Base-by-base conservation (phyloP, 78 protist species). In the Dictyostelium brefeldianum region DNA sequence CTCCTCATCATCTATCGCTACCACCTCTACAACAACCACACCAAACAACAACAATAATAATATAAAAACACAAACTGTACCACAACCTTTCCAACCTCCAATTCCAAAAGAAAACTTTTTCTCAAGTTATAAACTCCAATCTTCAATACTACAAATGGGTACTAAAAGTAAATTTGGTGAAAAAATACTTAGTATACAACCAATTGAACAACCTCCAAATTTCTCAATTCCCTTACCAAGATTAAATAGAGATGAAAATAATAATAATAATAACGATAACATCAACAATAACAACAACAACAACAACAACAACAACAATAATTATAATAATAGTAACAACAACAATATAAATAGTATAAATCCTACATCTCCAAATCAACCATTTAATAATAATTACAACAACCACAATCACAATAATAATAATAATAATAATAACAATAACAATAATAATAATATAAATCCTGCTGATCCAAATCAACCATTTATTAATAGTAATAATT, bases 81-180 rank as follows among this genome's bases (percentile, higher is more conserved):
- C 29, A 12, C 75, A 31, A n/a, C n/a, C n/a, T n/a, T n/a, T n/a
- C n/a, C n/a, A n/a, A n/a, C n/a, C n/a, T n/a, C n/a, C n/a, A n/a
- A n/a, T 2, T 36, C 91, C 91, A 51, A 81, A 70, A 15, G 91
- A 71, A 71, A 69, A 69, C 70, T 83, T 73, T 27, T 71, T 83
- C 46, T 31, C 56, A 15, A 27, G 27, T 5, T 83, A 83, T 53
- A 25, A 46, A 71, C 71, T 71, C 1, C 27, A 17, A 31, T 29
- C 41, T 1, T 18, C 71, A 31, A 67, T 67, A 29, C 27, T 67
- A 12, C 75, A 43, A 31, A 17, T 18, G 5, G 2, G 31, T n/a
- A 54, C 46, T 31, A 82, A 51, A 15, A 83, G 91, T 46, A 83
- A 83, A 73, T 83, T 83, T 83, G 91, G 91, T 31, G 91, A 83